Percentiles rank a stretch among this genome's conserved stretches.
Evolutionary conservation across 192 early-diverging fungal genomes (phyloP).

Genomic region (Phycomyces nitens): DNA sequence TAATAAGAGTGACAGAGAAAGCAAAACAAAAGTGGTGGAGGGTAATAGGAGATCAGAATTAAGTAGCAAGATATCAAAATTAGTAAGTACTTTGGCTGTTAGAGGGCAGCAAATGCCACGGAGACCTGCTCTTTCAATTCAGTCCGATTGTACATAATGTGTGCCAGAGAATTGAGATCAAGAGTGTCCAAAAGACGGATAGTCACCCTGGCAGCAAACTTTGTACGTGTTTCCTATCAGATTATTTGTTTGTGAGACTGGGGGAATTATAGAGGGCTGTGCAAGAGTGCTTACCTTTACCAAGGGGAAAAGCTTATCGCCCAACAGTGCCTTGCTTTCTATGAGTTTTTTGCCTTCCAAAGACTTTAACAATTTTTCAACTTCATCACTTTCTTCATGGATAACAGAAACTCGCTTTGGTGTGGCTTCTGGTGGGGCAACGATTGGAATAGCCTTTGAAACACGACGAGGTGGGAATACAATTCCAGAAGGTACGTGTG

Average conservation of each 20-base stretch:
- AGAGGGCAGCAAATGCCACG: slow-evolving; percentile 13
- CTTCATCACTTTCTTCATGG: slow-evolving; percentile 11
- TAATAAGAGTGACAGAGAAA: too few species aligned
- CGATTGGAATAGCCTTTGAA: slow-evolving; percentile 24
- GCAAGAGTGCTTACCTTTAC: slow-evolving; percentile 41
- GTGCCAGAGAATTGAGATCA: slow-evolving; percentile 30
- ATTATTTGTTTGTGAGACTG: background rate
- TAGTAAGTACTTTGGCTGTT: slow-evolving; percentile 1
- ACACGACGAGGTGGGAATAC: slow-evolving; percentile 8
- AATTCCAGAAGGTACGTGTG: background rate
- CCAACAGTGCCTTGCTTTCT: slow-evolving; percentile 40
- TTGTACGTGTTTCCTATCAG: slow-evolving; percentile 19
- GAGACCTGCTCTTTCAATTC: slow-evolving; percentile 5
- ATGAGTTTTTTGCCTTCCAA: slow-evolving; percentile 31
- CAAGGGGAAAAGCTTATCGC: slow-evolving; percentile 38
- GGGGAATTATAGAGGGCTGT: too few species aligned
- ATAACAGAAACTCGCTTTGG: background rate
- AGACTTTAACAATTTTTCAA: slow-evolving; percentile 25
- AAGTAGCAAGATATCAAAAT: background rate
- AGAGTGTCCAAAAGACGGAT: slow-evolving; percentile 36
- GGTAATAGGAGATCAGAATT: background rate
- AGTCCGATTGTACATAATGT: slow-evolving; percentile 34
- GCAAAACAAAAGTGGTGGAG: background rate
- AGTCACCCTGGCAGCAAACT: slow-evolving; percentile 33
- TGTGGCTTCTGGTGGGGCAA: slow-evolving; percentile 8